These are phyloP conservation scores for Dichotomopilus funicola DNA, from an alignment of 2,329 filamentous ascomycete genomes.

Conservation along the genomic window DNA sequence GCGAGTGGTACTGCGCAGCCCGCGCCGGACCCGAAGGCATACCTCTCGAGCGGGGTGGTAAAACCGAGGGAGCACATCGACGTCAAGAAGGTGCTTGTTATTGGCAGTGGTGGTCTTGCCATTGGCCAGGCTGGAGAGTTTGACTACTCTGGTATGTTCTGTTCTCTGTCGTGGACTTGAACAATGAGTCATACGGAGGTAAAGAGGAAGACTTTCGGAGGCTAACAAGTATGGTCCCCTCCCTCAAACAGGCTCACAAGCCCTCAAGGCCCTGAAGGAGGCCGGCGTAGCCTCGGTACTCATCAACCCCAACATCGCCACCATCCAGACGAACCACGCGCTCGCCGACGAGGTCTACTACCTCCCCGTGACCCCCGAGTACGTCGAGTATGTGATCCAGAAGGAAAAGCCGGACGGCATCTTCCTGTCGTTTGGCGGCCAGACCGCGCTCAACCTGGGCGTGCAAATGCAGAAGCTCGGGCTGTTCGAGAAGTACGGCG, in stretches of 20 bases:
- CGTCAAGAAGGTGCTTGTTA: conserved; percentile 95
- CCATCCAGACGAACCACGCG: conserved; percentile 94
- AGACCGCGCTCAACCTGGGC: conserved; percentile 93
- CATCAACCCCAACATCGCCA: conserved; percentile 97
- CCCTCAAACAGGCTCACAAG: conserved; percentile 68
- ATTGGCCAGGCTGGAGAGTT: conserved; percentile 98
- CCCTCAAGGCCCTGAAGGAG: conserved; percentile 93
- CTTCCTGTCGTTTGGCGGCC: conserved; percentile 93
- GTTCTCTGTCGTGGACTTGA: conserved; percentile 13
- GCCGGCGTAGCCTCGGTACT: conserved; percentile 85
- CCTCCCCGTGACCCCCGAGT: conserved; percentile 94
- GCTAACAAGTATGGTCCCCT: conserved; percentile 15
- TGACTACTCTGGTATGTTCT: conserved; percentile 83
- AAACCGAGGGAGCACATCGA: conserved; percentile 73
- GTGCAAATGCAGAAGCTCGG: conserved; percentile 96
- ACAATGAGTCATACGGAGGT: conserved; percentile 26
- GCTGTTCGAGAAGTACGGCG: conserved; percentile 88
- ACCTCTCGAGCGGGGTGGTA: conserved; percentile 81
- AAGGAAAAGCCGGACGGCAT: conserved; percentile 91
- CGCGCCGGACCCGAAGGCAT: conserved; percentile 77
- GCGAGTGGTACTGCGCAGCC: conserved; percentile 49
- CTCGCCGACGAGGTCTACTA: conserved; percentile 98
- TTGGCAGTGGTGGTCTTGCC: conserved; percentile 88
- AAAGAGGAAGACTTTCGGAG: conserved; percentile 12
- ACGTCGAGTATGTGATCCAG: conserved; percentile 96